Evolutionary conservation across 352 stramenopile genomes (phyloP), one percentile per base, ranked within the genome.

Genomic region (Peronospora destructor): DNA sequence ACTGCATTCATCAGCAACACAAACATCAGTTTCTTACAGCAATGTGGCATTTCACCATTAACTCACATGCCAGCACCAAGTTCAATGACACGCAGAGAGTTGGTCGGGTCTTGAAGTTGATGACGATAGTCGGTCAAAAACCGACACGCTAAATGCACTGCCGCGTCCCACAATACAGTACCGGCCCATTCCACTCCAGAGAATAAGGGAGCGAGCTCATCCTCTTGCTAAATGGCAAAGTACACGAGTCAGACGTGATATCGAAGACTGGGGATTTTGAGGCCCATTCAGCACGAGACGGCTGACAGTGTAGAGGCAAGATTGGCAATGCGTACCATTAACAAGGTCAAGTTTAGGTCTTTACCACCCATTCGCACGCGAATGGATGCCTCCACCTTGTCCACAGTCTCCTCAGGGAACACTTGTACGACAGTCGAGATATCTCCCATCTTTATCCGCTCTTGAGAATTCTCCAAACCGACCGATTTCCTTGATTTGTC

Each of bases 181-280:
- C 92, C 92, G 4, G 92, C 92, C 92, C 92, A 98, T 32, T 84
- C 75, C 6, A 86, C 87, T 7, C 92, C 92, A 16, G 89, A 92
- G 68, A 98, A 98, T 6, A 98, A 62, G 21, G 92, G 92, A 23
- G 89, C 89, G 19, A 98, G 73, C 43, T 94, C 84, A 53, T 95
- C 72, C 53, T 83, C 74, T 73, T 85, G 71, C 80, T 91, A 29
- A 1, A 6, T 14, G 9, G 17, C 7, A 25, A 14, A 26, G 44
- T 8, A 40, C 43, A 49, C 16, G 42, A 51, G 53, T 64, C 36
- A 71, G 39, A 52, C 25, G 25, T 51, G 49, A n/a, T 51, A 30
- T 56, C 19, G n/a, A 23, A 49, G 25, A 29, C n/a, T 9, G 17
- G 16, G 16, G 7, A 32, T n/a, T 28, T 50, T 28, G 6, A 11